Base-by-base conservation (phyloP, 1,139 yeast species). In the Spathaspora sp. region DNA sequence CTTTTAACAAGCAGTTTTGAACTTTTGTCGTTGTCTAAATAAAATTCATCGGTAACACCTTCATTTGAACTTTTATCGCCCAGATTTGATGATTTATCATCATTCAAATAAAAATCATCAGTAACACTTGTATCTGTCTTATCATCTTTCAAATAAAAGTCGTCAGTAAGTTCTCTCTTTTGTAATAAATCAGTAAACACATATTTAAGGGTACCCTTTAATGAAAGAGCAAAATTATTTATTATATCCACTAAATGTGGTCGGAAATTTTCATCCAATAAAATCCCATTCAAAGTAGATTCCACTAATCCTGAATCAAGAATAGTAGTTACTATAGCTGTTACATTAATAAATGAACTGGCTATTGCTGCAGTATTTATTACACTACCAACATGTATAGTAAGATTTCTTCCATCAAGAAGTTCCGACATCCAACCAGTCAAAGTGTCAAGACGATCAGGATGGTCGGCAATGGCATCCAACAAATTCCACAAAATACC, bases 401-500 rank as follows among this genome's bases (percentile, higher is more conserved):
- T 45, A 13, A 45, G 39, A 18, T 51, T 51, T 42, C 34, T 43
- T 9, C 53, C 50, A 11, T 49, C 38, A 18, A 61, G 45, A 11
- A 64, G 51, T 11, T 48, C 51, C 4, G 56, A 65, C 20, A 76
- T 70, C 42, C 56, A 47, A 49, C 70, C 72, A 34, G 72, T 67
- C 36, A 72, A 46, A 24, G 53, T 56, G 29, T 59, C 54, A 46
- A 72, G 58, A 43, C 69, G 55, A 27, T 51, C 51, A 2, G 73
- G 67, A 44, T 64, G 56, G 31, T 60, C 67, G 15, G 74, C 74
- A 42, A 71, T 58, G 37, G 64, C 61, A 51, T 74, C 75, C 43
- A 74, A 63, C 17, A 65, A 58, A 10, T 59, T 56, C 60, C 70
- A 70, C 38, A 74, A 56, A 13, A 74, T 51, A 11, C 75, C 77